Percentiles rank a stretch among this genome's conserved stretches.
Conservation (phyloP, 2,329 filamentous ascomycete species). For the Paraconiothyrium brasiliense region DNA sequence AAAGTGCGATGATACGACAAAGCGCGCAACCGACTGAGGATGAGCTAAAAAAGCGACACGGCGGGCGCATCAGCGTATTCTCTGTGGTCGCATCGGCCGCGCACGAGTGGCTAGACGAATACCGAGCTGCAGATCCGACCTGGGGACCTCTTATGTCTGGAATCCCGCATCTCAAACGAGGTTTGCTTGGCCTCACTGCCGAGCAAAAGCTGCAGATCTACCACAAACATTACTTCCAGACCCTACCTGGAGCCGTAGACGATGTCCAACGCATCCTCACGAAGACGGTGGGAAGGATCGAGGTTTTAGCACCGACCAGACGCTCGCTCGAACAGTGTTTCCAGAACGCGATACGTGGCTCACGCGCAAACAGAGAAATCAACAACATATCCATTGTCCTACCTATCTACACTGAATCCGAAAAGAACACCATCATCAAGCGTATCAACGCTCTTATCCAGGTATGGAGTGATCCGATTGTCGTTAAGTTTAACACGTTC, state of each 20-base stretch:
- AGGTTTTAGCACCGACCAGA: neutral
- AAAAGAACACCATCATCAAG: neutral
- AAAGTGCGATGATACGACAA: too few relatives aligned
- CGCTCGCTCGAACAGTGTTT: neutral
- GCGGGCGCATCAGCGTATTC: neutral
- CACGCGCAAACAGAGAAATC: neutral
- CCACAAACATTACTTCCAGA: neutral
- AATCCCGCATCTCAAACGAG: neutral
- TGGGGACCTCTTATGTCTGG: neutral
- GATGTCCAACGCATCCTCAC: neutral
- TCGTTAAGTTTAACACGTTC: neutral
- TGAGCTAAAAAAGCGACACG: neutral
- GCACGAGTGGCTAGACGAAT: neutral
- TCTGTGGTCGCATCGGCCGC: neutral
- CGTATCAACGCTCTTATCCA: neutral
- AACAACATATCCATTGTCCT: neutral
- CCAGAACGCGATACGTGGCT: neutral
- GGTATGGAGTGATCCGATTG: neutral
- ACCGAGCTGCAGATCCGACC: neutral
- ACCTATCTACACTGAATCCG: neutral
- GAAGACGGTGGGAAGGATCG: neutral
- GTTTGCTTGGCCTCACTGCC: neutral
- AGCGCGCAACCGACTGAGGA: neutral
- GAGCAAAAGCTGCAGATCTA: conserved; percentile 1
- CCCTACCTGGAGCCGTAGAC: neutral